Evolutionary conservation across 1,284 basidiomycete genomes (phyloP), one percentile per base, ranked within the genome.

Genomic region (Somion occarium): DNA sequence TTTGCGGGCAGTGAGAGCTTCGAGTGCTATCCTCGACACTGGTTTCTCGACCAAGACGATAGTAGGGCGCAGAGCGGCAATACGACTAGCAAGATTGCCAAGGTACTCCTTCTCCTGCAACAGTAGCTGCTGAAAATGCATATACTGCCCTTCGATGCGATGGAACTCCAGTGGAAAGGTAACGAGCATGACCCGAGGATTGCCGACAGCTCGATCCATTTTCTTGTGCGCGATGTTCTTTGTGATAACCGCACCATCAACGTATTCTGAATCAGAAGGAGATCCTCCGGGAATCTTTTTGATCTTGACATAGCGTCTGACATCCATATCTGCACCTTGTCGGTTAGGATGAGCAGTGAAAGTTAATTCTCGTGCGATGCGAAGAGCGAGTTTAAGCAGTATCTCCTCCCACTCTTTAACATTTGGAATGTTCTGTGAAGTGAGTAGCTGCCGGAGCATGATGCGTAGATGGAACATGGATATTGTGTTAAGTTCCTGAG

Each of bases 191-290:
- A 99, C 83, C 12, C 95, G 85, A 2, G 97, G 94, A 59, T 90
- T 86, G 30, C 74, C 75, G 56, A 88, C 78, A 5, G 73, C 75
- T 49, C 84, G 75, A 23, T 82, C 73, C 89, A 92, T 92, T 57
- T 82, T 82, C 70, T 98, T 98, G 67, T 98, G 96, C 3, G 95
- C 92, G 4, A 98, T 88, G 60, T 99, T 98, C 76, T 99, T 98
- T 19, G 94, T 96, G 63, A 98, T 97, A 46, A 99, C 94, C 9
- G 91, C 93, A 2, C 97, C 97, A 56, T 96, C 91, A 46, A 99
- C 91, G 62, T 96, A 99, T 73, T 98, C 95, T 11, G 93, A 97
- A 66, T 99, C 93, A 26, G 76, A 80, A 30, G 95, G 93, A 47
- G 80, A 76, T 11, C 97, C 97, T 12, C 97, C 97, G 0, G 97